Percentiles rank a stretch among this genome's conserved stretches.
Evolutionary conservation across 768 basidiomycete genomes (phyloP).

Genomic region (Hygrophoropsis aurantiaca): DNA sequence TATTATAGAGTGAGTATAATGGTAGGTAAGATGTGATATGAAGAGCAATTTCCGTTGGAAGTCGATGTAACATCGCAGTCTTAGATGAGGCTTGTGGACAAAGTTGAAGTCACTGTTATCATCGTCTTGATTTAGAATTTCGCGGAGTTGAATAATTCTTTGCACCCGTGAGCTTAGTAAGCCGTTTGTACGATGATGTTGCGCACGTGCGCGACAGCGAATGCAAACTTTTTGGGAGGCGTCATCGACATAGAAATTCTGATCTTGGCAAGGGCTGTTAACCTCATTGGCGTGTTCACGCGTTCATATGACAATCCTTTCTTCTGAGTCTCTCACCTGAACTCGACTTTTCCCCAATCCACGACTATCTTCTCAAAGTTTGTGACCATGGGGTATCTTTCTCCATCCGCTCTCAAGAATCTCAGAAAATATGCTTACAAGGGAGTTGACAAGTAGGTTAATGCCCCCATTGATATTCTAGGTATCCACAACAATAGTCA

Average conservation of each 20-base stretch:
- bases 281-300: too few species aligned
- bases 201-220: too few species aligned
- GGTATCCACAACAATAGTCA: slow-evolving; percentile 6
- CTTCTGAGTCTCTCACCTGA: too few species aligned
- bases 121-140: neutral
- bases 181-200: too few species aligned
- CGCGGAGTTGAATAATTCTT: too few species aligned
- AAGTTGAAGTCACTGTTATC: neutral
- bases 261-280: too few species aligned
- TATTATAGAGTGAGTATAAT: slow-evolving; percentile 38
- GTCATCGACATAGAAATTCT: too few species aligned
- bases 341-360: too few species aligned
- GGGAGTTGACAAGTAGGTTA: slow-evolving; percentile 73
- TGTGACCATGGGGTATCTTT: slow-evolving; percentile 63
- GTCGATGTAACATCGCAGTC: slow-evolving; percentile 34
- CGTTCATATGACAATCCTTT: too few species aligned
- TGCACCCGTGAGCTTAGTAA: too few species aligned
- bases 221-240: too few species aligned
- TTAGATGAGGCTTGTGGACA: neutral
- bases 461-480: neutral
- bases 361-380: neutral
- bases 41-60: slow-evolving; percentile 63
- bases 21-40: slow-evolving; percentile 50
- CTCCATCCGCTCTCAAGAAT: slow-evolving; percentile 65
- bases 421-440: slow-evolving; percentile 79